These are phyloP conservation scores for Trichoderma asperellum DNA, from an alignment of 2,329 filamentous ascomycete genomes.

Conservation along the genomic window DNA sequence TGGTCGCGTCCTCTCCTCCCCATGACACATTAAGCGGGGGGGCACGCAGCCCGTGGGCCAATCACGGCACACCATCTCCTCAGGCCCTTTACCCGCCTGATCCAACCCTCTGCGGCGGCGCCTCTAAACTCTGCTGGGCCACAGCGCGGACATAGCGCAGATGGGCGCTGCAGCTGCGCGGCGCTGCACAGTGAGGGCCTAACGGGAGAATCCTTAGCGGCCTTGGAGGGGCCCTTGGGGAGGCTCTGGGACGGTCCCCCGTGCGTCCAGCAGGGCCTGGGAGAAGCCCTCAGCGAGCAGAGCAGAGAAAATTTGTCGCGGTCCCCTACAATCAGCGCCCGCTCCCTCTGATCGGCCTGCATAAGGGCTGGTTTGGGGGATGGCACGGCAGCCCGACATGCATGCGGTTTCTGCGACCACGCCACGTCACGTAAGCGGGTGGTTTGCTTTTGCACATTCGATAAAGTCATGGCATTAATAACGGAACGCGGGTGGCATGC, in stretches of 20 bases:
- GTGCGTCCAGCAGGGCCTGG: not conserved
- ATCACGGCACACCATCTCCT: conserved; percentile 36
- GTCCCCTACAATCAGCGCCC: conserved; percentile 9
- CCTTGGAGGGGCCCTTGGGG: not conserved
- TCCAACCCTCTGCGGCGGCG: conserved; percentile 23
- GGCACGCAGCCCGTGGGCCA: conserved; percentile 35
- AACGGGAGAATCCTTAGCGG: conserved; percentile 16
- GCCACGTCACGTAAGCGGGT: conserved; percentile 24
- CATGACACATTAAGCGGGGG: conserved; percentile 49
- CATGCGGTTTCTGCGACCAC: conserved; percentile 23
- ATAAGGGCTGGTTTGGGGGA: not conserved
- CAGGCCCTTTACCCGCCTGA: conserved; percentile 30
- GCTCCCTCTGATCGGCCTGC: not conserved
- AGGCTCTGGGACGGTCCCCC: conserved; percentile 8
- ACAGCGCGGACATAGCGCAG: conserved; percentile 17
- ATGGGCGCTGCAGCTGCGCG: conserved; percentile 3
- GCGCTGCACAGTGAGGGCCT: conserved; percentile 13
- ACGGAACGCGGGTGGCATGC: conserved; percentile 5
- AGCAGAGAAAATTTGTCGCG: not conserved
- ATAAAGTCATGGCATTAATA: conserved; percentile 20
- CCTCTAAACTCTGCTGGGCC: conserved; percentile 23
- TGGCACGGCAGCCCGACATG: conserved; percentile 5
- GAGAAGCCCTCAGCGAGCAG: not conserved
- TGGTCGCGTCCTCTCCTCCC: conserved; percentile 39
- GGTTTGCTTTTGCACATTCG: not conserved